Evolutionary conservation across 169 alveolate genomes (phyloP).

Genomic region (Cytauxzoon felis): DNA sequence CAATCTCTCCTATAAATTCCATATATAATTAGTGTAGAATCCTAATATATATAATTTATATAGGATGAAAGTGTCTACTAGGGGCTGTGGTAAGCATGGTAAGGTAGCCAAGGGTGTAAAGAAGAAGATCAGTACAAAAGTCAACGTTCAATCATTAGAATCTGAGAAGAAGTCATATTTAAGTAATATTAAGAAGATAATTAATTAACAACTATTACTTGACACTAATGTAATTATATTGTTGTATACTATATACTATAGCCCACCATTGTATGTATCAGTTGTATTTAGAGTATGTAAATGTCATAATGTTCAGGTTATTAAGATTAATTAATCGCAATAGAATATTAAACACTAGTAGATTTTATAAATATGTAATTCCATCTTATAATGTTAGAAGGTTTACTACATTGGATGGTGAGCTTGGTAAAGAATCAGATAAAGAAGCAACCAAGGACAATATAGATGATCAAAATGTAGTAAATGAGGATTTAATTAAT

Average conservation of each 20-base stretch:
- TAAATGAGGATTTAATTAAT: background rate
- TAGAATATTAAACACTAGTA: too few relatives aligned
- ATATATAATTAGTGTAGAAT: background rate
- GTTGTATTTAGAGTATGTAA: too few relatives aligned
- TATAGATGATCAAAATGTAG: too few relatives aligned
- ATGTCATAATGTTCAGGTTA: too few relatives aligned
- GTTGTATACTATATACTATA: too few relatives aligned
- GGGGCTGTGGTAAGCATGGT: slow-evolving; percentile 49
- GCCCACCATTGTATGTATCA: too few relatives aligned
- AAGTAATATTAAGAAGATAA: slow-evolving; percentile 47
- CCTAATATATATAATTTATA: background rate
- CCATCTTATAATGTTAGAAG: too few relatives aligned
- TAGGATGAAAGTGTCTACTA: slow-evolving; percentile 25
- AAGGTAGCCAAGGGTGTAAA: slow-evolving; percentile 42
- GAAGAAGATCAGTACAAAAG: slow-evolving; percentile 24
- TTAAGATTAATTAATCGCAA: too few relatives aligned
- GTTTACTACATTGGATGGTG: background rate
- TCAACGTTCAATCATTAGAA: slow-evolving; percentile 13
- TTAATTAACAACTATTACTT: background rate
- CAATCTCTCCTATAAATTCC: background rate
- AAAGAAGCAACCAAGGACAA: too few relatives aligned
- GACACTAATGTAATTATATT: too few relatives aligned
- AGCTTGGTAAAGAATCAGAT: background rate
- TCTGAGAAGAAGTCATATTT: slow-evolving; percentile 46
- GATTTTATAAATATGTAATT: too few relatives aligned